Percentiles rank a stretch among this genome's conserved stretches.
These are phyloP conservation scores for Paralagenidium karlingii DNA, from an alignment of 352 stramenopile genomes.

Conservation along the genomic window DNA sequence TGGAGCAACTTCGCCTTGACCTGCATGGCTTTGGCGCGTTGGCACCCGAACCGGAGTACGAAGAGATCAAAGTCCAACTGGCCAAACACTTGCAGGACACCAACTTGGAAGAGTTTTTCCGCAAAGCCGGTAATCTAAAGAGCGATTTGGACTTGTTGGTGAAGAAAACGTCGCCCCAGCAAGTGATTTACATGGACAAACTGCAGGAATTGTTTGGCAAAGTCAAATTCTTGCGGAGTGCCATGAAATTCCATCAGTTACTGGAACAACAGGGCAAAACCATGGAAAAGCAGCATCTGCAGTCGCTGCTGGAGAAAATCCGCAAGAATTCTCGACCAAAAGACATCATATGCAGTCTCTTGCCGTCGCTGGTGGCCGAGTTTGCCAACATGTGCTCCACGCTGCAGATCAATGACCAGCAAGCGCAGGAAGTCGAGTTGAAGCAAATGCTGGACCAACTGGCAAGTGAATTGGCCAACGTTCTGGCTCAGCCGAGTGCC, in stretches of 20 bases:
- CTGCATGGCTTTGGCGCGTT: constrained; percentile 55
- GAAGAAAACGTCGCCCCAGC: too few relatives aligned
- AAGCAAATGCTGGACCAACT: too few relatives aligned
- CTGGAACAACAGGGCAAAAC: constrained; percentile 78
- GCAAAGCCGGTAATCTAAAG: constrained; percentile 59
- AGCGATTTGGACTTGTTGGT: background rate
- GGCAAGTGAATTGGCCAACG: too few relatives aligned
- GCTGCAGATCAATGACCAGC: too few relatives aligned
- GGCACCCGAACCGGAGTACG: constrained; percentile 35
- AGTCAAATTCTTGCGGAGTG: constrained; percentile 62
- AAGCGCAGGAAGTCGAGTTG: too few relatives aligned
- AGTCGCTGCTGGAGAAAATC: constrained; percentile 71
- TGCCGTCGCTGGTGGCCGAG: constrained; percentile 51
- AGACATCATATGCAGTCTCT: constrained; percentile 54
- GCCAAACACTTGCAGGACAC: constrained; percentile 20
- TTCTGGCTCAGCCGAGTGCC: too few relatives aligned
- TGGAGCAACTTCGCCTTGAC: constrained; percentile 35
- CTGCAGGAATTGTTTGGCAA: too few relatives aligned
- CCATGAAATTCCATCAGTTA: constrained; percentile 37
- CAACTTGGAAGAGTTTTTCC: constrained; percentile 74
- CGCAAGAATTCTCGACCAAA: too few relatives aligned
- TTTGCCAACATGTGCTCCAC: constrained; percentile 31
- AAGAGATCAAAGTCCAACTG: constrained; percentile 14
- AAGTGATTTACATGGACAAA: too few relatives aligned
- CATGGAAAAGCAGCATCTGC: constrained; percentile 41